Evolutionary conservation across 495 filamentous ascomycete species (phyloP).

Genomic region (Aspergillus sclerotioniger): DNA sequence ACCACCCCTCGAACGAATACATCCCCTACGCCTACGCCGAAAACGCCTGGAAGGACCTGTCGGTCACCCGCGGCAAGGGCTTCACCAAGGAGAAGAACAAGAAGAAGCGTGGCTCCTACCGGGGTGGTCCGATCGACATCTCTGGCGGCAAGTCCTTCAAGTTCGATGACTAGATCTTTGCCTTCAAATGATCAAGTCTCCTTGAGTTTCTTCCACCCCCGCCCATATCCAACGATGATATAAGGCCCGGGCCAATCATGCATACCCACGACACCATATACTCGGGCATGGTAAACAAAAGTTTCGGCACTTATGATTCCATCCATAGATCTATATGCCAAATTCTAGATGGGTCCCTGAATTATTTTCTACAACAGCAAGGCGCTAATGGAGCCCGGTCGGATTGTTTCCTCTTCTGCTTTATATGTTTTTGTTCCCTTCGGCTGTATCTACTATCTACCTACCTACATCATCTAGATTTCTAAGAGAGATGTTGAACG

Average conservation of each 20-base stretch:
- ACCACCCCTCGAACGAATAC: conserved; percentile 68
- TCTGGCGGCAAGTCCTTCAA: conserved; percentile 68
- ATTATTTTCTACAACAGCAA: conserved; percentile 19
- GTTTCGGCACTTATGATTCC: conserved; percentile 5
- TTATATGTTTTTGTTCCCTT: not conserved
- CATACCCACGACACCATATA: too few species aligned
- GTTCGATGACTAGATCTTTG: conserved; percentile 68
- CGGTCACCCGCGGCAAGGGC: conserved; percentile 88
- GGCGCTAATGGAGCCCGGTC: conserved; percentile 29
- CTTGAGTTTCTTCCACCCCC: not conserved
- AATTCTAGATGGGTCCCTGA: not conserved
- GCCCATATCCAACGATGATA: not conserved
- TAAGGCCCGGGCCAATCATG: too few species aligned
- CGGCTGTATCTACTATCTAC: not conserved
- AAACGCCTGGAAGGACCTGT: conserved; percentile 80
- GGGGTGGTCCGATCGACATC: conserved; percentile 80
- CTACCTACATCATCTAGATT: too few species aligned
- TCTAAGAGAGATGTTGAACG: too few species aligned
- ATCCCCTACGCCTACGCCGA: conserved; percentile 84
- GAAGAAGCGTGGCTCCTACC: conserved; percentile 79
- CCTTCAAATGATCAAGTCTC: not conserved
- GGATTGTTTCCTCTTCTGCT: conserved; percentile 12
- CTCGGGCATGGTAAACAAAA: too few species aligned
- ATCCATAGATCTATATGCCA: conserved; percentile 18
- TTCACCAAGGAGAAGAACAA: conserved; percentile 99